These are phyloP conservation scores for Psilocybe cubensis DNA, from an alignment of 768 basidiomycete species.

Conservation along the genomic window DNA sequence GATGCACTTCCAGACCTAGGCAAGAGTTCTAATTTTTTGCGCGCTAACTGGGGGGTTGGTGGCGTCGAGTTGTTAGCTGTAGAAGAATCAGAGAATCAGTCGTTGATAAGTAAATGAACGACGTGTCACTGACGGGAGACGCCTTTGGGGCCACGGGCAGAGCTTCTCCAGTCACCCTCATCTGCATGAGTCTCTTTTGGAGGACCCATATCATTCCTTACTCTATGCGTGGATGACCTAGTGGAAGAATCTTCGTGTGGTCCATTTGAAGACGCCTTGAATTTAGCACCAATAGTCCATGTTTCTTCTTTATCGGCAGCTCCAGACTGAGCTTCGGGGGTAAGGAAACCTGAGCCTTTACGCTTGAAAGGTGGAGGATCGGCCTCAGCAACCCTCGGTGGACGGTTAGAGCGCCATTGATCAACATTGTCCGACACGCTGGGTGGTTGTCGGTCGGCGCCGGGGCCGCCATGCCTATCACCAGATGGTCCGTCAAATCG, in stretches of 20 bases:
- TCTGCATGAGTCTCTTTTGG: constrained; percentile 51
- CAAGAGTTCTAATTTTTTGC: constrained; percentile 84
- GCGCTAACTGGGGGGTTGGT: constrained; percentile 78
- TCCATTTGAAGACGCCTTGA: constrained; percentile 56
- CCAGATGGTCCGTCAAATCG: constrained; percentile 62
- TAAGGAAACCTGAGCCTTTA: constrained; percentile 60
- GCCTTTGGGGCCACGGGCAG: constrained; percentile 41
- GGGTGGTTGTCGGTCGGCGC: constrained; percentile 40
- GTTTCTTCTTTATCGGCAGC: constrained; percentile 79
- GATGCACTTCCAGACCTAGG: constrained; percentile 77
- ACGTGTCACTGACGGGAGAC: constrained; percentile 62
- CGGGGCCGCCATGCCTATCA: constrained; percentile 25
- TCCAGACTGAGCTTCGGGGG: constrained; percentile 44
- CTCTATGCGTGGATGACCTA: constrained; percentile 50
- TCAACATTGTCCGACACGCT: constrained; percentile 61
- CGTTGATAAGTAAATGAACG: not conserved
- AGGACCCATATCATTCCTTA: constrained; percentile 58
- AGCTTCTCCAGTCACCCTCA: constrained; percentile 75
- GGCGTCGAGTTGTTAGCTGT: constrained; percentile 75
- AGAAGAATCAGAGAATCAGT: not conserved
- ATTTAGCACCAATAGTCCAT: constrained; percentile 78
- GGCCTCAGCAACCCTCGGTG: constrained; percentile 46
- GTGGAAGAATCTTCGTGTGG: constrained; percentile 41
- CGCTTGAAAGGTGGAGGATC: constrained; percentile 54
- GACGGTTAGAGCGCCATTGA: constrained; percentile 75